phyloP scores from a whole-genome alignment of 108 stramenopile species.

The Nitzschia sp. region DNA sequence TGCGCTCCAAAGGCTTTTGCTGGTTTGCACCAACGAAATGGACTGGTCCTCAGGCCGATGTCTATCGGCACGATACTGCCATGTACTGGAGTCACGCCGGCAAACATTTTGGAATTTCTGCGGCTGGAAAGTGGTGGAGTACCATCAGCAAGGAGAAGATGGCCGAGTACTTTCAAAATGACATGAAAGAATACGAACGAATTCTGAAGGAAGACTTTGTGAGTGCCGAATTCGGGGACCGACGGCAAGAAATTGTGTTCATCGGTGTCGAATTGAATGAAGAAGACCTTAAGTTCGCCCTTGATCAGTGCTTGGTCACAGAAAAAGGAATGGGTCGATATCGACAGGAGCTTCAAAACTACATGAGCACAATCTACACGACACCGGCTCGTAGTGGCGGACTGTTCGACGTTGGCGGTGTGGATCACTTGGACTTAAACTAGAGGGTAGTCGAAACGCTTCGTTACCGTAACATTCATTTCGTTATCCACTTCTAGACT shows the following conservation, averaged over 20 bases:
- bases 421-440: slow-evolving; percentile 43
- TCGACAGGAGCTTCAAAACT: slow-evolving; percentile 46
- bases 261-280: slow-evolving; percentile 77
- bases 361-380: slow-evolving; percentile 36
- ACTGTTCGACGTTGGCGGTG: slow-evolving; percentile 48
- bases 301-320: slow-evolving; percentile 75
- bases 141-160: slow-evolving; percentile 65
- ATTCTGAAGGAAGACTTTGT: slow-evolving; percentile 84
- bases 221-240: slow-evolving; percentile 89
- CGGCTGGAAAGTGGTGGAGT: slow-evolving; percentile 96
- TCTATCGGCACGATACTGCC: slow-evolving; percentile 90
- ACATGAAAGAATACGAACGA: slow-evolving; percentile 71
- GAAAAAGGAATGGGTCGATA: slow-evolving; percentile 75
- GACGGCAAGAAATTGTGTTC: slow-evolving; percentile 93
- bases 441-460: not conserved
- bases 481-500: not conserved
- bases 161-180: slow-evolving; percentile 60
- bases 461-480: not conserved
- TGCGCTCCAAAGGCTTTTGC: slow-evolving; percentile 95
- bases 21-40: slow-evolving; percentile 92
- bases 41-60: slow-evolving; percentile 64
- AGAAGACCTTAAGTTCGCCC: slow-evolving; percentile 56
- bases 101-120: slow-evolving; percentile 82
- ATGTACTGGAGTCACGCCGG: slow-evolving; percentile 97
- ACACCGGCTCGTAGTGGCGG: slow-evolving; percentile 26